Base-by-base conservation (phyloP, 2,329 filamentous ascomycete genomes). In the Fusarium xylarioides region DNA sequence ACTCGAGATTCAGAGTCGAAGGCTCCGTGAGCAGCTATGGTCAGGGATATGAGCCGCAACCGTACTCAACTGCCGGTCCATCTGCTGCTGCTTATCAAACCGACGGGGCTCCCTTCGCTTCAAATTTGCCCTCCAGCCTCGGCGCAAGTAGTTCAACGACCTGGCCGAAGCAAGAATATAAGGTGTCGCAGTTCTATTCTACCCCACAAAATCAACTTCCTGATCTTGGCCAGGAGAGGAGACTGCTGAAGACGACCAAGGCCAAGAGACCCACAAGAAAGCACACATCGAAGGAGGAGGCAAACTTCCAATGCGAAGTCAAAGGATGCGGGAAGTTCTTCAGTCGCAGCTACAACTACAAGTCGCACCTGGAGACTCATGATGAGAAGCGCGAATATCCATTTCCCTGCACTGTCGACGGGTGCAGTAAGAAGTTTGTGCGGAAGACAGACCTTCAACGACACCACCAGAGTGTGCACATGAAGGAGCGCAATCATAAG, bases 351-450 rank as follows among this genome's bases (percentile, higher is more conserved):
- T 97, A 95, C 84, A 97, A 97, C 82, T 94, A 91, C 83, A 95
- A 93, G 78, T 92, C 94, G 35, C 95, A 97, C 80, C 88, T 95
- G 87, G 92, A 95, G 78, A 95, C 91, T 2, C 95, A 97, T 79
- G 91, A 96, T 78, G 90, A 93, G 19, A 87, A 89, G 66, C 87
- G 92, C 63, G 89, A 90, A 76, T 93, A 93, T 76, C 90, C 91
- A 0, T 92, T 94, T 77, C 86, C 87, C 3, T 97, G 95, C 81
- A 84, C 84, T 4, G 83, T 90, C 35, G 81, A 86, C 5, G 88
- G 87, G 58, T 97, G 95, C 82, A 86, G 83, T 74, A 94, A 92
- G 83, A 89, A 89, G 57, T 97, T 97, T 81, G 93, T 94, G 23
- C 89, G 95, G 76, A 95, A 92, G 82, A 95, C 94, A 3, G 95